phyloP scores from a whole-genome alignment of 371 early-diverging fungal genomes.

The Cokeromyces recurvatus region DNA sequence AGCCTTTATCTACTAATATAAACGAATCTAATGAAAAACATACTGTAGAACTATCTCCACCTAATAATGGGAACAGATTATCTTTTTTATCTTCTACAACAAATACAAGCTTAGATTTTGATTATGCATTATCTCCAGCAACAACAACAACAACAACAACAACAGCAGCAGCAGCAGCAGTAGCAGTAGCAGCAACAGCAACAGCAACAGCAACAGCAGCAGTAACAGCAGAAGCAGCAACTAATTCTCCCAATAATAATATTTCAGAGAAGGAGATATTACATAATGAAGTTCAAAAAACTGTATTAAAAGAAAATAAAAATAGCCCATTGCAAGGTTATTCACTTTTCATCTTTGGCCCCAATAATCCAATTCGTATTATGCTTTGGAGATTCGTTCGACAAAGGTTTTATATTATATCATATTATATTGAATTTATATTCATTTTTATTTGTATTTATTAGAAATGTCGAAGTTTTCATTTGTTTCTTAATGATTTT shows the following conservation, averaged over 20 bases:
- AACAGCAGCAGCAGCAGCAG: too few species aligned
- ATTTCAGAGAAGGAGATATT: too few species aligned
- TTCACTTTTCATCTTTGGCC: slow-evolving; percentile 22
- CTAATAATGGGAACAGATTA: slow-evolving; percentile 1
- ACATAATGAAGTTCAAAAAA: too few species aligned
- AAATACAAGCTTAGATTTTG: slow-evolving; percentile 1
- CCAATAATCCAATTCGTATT: slow-evolving; percentile 21
- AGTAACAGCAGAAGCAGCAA: too few species aligned
- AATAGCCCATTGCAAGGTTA: slow-evolving; percentile 26
- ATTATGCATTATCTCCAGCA: background rate
- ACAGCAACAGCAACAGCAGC: too few species aligned
- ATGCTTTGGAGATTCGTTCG: slow-evolving; percentile 30
- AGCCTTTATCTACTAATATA: too few species aligned
- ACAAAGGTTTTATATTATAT: slow-evolving; percentile 26
- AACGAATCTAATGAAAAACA: too few species aligned
- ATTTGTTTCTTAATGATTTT: slow-evolving; percentile 42
- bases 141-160: slow-evolving; percentile 1
- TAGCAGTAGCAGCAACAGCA: too few species aligned
- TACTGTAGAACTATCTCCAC: too few species aligned
- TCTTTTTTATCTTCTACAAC: slow-evolving; percentile 8
- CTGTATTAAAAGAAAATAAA: too few species aligned
- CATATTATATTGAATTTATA: too few species aligned
- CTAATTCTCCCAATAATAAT: too few species aligned
- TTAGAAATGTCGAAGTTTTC: slow-evolving; percentile 38
- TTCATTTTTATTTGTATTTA: background rate